A percentile compares a stretch with the other conserved stretches of the same genome.
Evolutionary conservation across 2,329 filamentous ascomycete genomes (phyloP).

Genomic region (Pezicula neosporulosa): DNA sequence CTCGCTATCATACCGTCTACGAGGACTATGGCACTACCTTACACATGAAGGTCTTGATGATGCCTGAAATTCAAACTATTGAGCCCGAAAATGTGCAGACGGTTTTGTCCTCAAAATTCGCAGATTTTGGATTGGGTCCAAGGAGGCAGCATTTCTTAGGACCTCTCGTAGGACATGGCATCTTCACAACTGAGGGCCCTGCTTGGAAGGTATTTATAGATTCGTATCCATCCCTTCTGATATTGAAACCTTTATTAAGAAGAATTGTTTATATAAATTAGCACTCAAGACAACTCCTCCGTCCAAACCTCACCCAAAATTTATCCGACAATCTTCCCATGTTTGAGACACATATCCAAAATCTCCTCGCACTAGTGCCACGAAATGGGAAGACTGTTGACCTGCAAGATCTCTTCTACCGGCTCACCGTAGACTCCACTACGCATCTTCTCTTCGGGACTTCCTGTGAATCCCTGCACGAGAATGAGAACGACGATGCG

Average conservation of each 20-base stretch:
- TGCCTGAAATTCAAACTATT: not conserved
- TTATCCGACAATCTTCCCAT: slow-evolving; percentile 62
- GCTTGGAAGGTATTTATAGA: not conserved
- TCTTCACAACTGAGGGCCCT: not conserved
- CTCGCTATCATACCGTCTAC: no score
- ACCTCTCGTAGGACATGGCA: slow-evolving; percentile 1
- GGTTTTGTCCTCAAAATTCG: not conserved
- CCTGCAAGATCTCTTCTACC: slow-evolving; percentile 56
- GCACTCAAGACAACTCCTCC: slow-evolving; percentile 34
- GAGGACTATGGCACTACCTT: not conserved
- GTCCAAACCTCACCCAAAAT: slow-evolving; percentile 47
- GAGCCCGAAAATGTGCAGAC: not conserved
- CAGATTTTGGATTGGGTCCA: not conserved
- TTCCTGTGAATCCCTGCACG: slow-evolving; percentile 33
- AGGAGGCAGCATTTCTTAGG: not conserved
- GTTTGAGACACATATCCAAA: slow-evolving; percentile 55
- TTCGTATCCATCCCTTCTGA: not conserved
- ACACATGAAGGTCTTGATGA: not conserved
- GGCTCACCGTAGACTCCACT: slow-evolving; percentile 25
- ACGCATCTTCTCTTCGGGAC: slow-evolving; percentile 47
- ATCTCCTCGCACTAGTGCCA: not conserved
- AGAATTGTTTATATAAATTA: not conserved
- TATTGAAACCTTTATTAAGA: not conserved
- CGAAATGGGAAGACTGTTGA: slow-evolving; percentile 39
- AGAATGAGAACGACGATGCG: not conserved